Evolutionary conservation across 2,329 filamentous ascomycete species (phyloP).

Genomic region (Pezicula rhizophila): DNA sequence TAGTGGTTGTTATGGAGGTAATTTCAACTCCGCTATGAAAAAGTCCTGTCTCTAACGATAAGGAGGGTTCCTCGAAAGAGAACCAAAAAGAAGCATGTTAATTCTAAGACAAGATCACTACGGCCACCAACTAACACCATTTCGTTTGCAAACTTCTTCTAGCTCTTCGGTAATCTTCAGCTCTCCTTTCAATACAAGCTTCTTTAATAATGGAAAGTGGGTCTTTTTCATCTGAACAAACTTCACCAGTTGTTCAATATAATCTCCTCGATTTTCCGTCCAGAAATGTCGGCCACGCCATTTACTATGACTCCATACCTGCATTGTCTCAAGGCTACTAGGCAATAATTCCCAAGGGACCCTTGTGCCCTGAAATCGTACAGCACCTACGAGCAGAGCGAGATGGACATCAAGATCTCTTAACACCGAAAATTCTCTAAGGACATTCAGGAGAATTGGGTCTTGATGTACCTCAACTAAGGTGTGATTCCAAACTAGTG

Average conservation of each 20-base stretch:
- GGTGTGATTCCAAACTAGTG: neutral
- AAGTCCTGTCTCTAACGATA: too few species aligned
- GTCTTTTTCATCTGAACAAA: neutral
- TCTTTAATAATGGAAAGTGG: neutral
- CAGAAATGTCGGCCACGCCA: neutral
- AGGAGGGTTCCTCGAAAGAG: too few species aligned
- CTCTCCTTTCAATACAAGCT: neutral
- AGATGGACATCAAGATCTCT: neutral
- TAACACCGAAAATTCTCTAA: neutral
- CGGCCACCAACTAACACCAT: neutral
- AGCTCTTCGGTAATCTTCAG: neutral
- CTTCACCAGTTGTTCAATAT: neutral
- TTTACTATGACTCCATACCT: neutral
- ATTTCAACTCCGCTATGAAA: too few species aligned
- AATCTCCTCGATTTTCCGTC: neutral
- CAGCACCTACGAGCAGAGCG: neutral
- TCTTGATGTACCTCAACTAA: neutral
- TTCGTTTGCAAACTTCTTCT: neutral
- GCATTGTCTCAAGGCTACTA: neutral
- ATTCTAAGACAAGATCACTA: neutral
- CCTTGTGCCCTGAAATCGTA: neutral
- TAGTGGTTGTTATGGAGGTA: too few species aligned
- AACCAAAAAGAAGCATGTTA: neutral
- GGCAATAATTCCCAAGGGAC: neutral
- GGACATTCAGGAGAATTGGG: neutral